Percentiles rank a stretch among this genome's conserved stretches.
Conservation (phyloP, 129 eudicot species). For the Tagetes patula region DNA sequence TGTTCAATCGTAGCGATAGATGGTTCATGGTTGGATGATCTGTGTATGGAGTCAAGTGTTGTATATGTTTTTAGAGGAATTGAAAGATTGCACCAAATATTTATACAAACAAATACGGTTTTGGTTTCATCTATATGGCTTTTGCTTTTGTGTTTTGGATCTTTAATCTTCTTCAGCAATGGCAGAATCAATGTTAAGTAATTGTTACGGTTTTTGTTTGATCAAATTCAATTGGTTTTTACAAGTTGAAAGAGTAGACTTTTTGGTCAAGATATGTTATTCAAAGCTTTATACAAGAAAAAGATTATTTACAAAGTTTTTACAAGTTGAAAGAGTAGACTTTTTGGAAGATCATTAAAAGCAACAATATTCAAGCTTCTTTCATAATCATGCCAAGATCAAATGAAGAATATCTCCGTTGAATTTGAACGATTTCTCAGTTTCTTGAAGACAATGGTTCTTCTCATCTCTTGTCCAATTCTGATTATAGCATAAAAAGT, state of each 20-base stretch:
- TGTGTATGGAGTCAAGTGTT: not conserved
- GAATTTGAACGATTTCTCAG: slow-evolving; percentile 83
- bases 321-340: not conserved
- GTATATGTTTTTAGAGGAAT: slow-evolving; percentile 11
- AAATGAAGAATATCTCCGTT: slow-evolving; percentile 75
- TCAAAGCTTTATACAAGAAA: slow-evolving; percentile 27
- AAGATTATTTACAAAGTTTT: slow-evolving; percentile 21
- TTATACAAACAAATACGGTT: slow-evolving; percentile 10
- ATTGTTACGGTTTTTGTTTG: not conserved
- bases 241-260: slow-evolving; percentile 7
- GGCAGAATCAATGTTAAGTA: no score
- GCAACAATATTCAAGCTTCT: slow-evolving; percentile 25
- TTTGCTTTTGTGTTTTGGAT: not conserved
- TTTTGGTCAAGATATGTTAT: slow-evolving; percentile 16
- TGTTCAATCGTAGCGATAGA: slow-evolving; percentile 5
- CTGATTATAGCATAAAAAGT: slow-evolving; percentile 37
- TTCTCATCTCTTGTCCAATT: slow-evolving; percentile 92
- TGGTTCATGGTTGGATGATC: slow-evolving; percentile 3
- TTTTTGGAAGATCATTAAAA: slow-evolving; percentile 22
- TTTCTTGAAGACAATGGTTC: slow-evolving; percentile 92
- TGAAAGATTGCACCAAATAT: slow-evolving; percentile 1
- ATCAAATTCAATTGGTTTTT: not conserved
- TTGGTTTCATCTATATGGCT: not conserved
- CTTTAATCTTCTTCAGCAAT: no score
- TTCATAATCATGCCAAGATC: slow-evolving; percentile 52